Evolutionary conservation across 31 red algal species (phyloP).

Genomic region (Bonnemaisonia californica): DNA sequence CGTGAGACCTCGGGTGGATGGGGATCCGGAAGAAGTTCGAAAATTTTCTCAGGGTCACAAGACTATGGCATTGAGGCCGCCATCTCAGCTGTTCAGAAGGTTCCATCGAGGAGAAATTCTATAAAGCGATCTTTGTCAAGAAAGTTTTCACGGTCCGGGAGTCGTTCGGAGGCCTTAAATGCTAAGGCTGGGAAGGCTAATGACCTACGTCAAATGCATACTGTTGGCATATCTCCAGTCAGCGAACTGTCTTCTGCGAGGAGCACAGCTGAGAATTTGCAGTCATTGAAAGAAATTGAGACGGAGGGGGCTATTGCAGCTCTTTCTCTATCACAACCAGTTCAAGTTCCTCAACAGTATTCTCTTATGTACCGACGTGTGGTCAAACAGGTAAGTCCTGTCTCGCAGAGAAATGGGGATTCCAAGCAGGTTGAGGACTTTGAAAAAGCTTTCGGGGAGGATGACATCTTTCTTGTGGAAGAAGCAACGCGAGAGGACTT

Average conservation of each 20-base stretch:
- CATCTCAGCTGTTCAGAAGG: background rate
- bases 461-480: slow-evolving; percentile 26
- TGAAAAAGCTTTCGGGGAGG: slow-evolving; percentile 25
- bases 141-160: slow-evolving; percentile 55
- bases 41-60: background rate
- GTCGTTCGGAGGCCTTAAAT: slow-evolving; percentile 20
- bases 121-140: slow-evolving; percentile 57
- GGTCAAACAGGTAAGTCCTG: background rate
- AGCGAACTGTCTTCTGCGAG: background rate
- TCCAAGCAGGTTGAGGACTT: slow-evolving; percentile 1
- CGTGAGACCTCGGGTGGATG: background rate
- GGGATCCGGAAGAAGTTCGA: slow-evolving; percentile 3
- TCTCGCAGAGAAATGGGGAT: background rate
- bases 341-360: background rate
- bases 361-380: background rate
- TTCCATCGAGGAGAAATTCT: slow-evolving; percentile 31
- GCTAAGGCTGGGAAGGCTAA: slow-evolving; percentile 3
- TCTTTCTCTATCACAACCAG: background rate
- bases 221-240: background rate
- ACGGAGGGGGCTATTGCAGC: background rate
- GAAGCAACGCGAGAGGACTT: slow-evolving; percentile 27
- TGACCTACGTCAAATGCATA: background rate
- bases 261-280: background rate
- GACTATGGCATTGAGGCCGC: slow-evolving; percentile 11
- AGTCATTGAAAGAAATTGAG: background rate